A percentile compares a stretch with the other conserved stretches of the same genome.
Evolutionary conservation across 208 protist species (phyloP).

Genomic region (Acanthamoeba royreba): DNA sequence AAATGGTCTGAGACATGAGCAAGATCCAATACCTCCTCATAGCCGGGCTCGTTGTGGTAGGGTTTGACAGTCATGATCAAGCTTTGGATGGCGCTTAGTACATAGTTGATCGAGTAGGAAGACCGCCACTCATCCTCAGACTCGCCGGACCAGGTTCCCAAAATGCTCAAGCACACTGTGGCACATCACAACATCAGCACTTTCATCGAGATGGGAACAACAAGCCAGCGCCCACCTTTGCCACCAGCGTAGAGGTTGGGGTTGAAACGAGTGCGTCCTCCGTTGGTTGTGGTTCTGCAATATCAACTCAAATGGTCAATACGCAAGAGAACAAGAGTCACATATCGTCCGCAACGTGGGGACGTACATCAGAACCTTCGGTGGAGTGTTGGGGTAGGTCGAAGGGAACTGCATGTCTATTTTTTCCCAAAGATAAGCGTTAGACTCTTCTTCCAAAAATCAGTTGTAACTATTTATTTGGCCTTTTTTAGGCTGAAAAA

Average conservation of each 20-base stretch:
- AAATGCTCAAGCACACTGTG: conserved; percentile 53
- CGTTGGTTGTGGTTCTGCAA: conserved; percentile 47
- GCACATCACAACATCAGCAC: neutral
- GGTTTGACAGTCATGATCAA: conserved; percentile 56
- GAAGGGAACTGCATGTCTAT: conserved; percentile 42
- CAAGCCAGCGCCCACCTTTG: neutral
- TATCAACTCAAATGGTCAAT: neutral
- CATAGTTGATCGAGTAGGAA: conserved; percentile 54
- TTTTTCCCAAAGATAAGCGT: neutral
- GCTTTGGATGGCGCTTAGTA: conserved; percentile 51
- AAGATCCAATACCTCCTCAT: conserved; percentile 17
- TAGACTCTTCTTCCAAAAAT: neutral
- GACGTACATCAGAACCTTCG: conserved; percentile 48
- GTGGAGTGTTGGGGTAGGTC: conserved; percentile 49
- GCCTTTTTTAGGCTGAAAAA: neutral
- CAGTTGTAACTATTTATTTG: neutral
- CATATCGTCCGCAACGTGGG: too few relatives aligned
- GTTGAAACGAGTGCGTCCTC: conserved; percentile 41
- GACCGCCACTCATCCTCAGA: conserved; percentile 56
- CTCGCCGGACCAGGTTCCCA: conserved; percentile 61
- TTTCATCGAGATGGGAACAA: too few relatives aligned
- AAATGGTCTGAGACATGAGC: neutral
- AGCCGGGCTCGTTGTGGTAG: conserved; percentile 59
- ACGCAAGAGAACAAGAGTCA: neutral
- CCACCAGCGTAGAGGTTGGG: conserved; percentile 52